These are phyloP conservation scores for Chrysochromulina parva DNA, from an alignment of 78 protist genomes.

Conservation along the genomic window DNA sequence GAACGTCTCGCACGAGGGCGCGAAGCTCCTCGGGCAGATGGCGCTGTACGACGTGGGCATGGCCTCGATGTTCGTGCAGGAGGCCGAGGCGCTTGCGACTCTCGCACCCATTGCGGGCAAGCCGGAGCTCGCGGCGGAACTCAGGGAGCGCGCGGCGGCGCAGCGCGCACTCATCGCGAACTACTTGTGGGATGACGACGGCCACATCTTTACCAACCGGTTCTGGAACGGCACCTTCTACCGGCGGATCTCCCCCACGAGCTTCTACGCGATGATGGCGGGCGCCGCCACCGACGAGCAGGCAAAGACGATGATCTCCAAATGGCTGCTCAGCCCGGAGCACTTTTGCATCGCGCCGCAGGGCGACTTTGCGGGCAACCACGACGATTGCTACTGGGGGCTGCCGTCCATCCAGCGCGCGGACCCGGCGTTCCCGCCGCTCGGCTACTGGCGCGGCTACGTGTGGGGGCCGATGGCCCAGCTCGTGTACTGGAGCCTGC, in stretches of 20 bases:
- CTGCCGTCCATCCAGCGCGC: not conserved
- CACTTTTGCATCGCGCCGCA: not conserved
- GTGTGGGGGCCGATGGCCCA: conserved; percentile 29
- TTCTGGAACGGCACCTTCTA: not conserved
- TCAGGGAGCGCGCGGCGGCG: not conserved
- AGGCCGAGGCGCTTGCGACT: not conserved
- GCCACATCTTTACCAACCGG: not conserved
- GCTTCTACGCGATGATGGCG: conserved; percentile 13
- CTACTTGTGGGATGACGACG: not conserved
- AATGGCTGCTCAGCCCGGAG: not conserved
- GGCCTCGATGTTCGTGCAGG: not conserved
- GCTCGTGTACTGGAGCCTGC: conserved; percentile 1
- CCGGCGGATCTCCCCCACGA: conserved; percentile 8
- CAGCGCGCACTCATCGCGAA: not conserved
- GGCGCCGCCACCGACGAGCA: conserved; percentile 19
- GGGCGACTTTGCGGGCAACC: not conserved
- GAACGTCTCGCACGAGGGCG: not conserved
- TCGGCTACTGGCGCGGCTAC: conserved; percentile 35
- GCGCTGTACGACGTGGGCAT: conserved; percentile 13
- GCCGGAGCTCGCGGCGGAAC: too few species aligned
- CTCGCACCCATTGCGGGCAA: not conserved
- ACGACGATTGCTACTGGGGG: conserved; percentile 25
- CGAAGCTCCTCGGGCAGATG: not conserved
- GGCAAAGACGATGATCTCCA: not conserved
- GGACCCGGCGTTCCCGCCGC: conserved; percentile 25